These are phyloP conservation scores for Rhododendron ferrugineum DNA, from an alignment of 148 eudicot genomes.

Conservation along the genomic window DNA sequence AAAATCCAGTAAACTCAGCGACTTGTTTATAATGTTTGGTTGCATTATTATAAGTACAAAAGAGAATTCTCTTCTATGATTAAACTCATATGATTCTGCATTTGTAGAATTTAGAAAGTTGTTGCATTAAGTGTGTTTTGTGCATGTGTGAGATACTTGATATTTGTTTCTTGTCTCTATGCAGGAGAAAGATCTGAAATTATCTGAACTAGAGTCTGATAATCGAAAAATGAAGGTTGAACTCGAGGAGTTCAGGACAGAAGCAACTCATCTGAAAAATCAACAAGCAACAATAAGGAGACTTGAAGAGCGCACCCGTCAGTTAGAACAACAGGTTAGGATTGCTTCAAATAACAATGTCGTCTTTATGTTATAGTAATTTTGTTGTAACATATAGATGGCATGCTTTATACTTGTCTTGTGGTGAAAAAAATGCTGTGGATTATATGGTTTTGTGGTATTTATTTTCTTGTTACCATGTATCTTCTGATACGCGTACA, in stretches of 20 bases:
- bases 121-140: not conserved
- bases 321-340: constrained; percentile 84
- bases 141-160: not conserved
- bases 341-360: not conserved
- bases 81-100: not conserved
- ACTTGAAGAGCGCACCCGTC: constrained; percentile 97
- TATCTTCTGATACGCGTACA: constrained; percentile 17
- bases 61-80: not conserved
- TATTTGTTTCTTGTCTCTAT: constrained; percentile 14
- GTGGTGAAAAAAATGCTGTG: not conserved
- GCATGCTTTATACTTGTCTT: not conserved
- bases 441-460: not conserved
- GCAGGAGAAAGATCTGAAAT: constrained; percentile 75
- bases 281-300: constrained; percentile 98
- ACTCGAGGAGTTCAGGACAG: constrained; percentile 93
- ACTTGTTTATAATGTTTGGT: not conserved
- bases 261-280: constrained; percentile 93
- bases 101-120: not conserved
- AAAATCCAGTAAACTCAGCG: not conserved
- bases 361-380: not conserved
- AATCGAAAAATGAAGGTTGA: constrained; percentile 95
- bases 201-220: constrained; percentile 86
- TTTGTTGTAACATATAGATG: not conserved
- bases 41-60: not conserved
- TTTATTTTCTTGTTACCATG: not conserved